These are phyloP conservation scores for Shiraia bambusicola DNA, from an alignment of 2,329 filamentous ascomycete species.

Conservation along the genomic window DNA sequence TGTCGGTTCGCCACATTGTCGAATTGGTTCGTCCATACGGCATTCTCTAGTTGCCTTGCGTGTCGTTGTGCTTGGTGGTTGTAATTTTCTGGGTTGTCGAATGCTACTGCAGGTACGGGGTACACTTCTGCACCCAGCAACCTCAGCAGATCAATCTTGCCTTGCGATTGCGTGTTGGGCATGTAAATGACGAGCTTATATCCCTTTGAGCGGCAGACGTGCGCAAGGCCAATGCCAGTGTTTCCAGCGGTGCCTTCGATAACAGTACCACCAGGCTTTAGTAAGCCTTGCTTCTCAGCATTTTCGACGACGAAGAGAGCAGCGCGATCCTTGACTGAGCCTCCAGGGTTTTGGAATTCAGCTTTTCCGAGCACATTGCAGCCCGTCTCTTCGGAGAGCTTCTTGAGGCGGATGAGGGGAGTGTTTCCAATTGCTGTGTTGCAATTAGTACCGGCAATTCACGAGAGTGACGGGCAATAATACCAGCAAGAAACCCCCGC, in stretches of 20 bases:
- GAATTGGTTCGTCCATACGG: slow-evolving; percentile 99
- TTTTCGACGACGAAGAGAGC: slow-evolving; percentile 92
- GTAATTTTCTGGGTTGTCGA: slow-evolving; percentile 94
- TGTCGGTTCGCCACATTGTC: slow-evolving; percentile 93
- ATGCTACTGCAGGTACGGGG: slow-evolving; percentile 92
- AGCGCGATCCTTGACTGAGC: slow-evolving; percentile 93
- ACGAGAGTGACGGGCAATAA: background rate
- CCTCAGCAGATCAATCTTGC: slow-evolving; percentile 91
- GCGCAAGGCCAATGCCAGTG: slow-evolving; percentile 94
- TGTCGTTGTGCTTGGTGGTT: slow-evolving; percentile 93
- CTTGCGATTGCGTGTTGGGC: slow-evolving; percentile 97
- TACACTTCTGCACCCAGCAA: slow-evolving; percentile 93
- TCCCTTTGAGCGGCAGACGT: slow-evolving; percentile 88
- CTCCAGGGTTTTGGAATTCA: slow-evolving; percentile 98
- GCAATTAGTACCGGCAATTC: slow-evolving; percentile 4
- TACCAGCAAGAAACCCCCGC: slow-evolving; percentile 78
- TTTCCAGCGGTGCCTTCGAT: slow-evolving; percentile 97
- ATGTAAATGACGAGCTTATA: slow-evolving; percentile 99
- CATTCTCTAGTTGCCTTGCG: slow-evolving; percentile 81
- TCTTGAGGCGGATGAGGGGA: slow-evolving; percentile 86
- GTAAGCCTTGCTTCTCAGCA: slow-evolving; percentile 82
- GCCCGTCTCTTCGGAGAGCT: slow-evolving; percentile 83
- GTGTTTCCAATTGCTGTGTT: slow-evolving; percentile 90
- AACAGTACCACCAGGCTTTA: slow-evolving; percentile 86
- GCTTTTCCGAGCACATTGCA: slow-evolving; percentile 95